phyloP scores from a whole-genome alignment of 305 asterid genomes.

The Plantago rigida region DNA sequence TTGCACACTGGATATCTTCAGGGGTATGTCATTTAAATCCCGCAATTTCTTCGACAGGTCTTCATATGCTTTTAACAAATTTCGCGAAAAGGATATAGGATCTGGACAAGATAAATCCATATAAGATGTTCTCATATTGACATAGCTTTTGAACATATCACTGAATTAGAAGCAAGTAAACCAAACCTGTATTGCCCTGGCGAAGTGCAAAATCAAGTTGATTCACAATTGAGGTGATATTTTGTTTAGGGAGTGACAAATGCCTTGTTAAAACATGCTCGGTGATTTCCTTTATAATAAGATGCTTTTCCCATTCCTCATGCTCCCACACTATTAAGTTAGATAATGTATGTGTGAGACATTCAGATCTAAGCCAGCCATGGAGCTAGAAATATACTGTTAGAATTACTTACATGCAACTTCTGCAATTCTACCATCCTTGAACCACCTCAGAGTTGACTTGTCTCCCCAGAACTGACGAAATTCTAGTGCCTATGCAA shows the following conservation, averaged over 20 bases:
- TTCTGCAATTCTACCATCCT: conserved; percentile 86
- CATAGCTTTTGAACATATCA: conserved; percentile 5
- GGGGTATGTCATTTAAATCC: conserved; percentile 71
- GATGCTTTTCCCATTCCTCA: conserved; percentile 71
- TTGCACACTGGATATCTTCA: conserved; percentile 83
- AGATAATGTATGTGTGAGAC: conserved; percentile 15
- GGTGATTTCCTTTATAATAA: conserved; percentile 63
- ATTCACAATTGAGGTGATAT: conserved; percentile 50
- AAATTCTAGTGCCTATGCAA: conserved; percentile 70
- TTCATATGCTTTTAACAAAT: conserved; percentile 67
- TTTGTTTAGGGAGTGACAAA: conserved; percentile 65
- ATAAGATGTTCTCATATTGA: conserved; percentile 14
- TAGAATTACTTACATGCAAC: conserved; percentile 61
- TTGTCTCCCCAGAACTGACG: conserved; percentile 95
- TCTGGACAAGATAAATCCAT: conserved; percentile 42
- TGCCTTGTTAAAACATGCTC: conserved; percentile 74
- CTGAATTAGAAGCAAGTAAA: conserved; percentile 3
- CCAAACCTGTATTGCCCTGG: conserved; percentile 54
- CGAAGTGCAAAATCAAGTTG: conserved; percentile 87
- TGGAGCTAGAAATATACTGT: conserved; percentile 2
- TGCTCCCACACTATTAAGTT: conserved; percentile 70
- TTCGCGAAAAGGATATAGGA: conserved; percentile 56
- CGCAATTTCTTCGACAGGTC: conserved; percentile 78
- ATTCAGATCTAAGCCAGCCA: conserved; percentile 12
- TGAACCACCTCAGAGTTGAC: conserved; percentile 76